Base-by-base conservation (phyloP, 2,329 filamentous ascomycete genomes). In the Cladosporium oxysporum region DNA sequence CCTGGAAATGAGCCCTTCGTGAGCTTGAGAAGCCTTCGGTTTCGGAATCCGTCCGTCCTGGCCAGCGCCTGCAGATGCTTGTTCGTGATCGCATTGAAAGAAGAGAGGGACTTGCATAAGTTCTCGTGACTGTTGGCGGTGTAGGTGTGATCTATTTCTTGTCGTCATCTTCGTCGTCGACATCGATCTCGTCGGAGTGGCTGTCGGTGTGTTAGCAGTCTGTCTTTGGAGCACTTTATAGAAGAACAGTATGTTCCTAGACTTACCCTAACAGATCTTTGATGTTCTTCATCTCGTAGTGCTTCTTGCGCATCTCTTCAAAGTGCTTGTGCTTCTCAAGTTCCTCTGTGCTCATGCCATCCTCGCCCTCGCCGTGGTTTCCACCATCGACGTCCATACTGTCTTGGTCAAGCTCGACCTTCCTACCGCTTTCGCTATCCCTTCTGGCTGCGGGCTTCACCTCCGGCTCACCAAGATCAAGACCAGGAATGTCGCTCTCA, bases 211-310 rank as follows among this genome's bases (percentile, higher is more conserved):
- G 33, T 50, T 53, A 52, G 44, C 18, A 5, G 21, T 31, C 1
- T 29, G 14, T 28, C n/a, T 23, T 26, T 12, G 33, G 23, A 10
- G 12, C 23, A 8, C 16, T 4, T 23, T 4, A 6, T 8, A 33
- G 11, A 16, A 16, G 5, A 26, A 3, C 33, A 35, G 3, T 11
- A 35, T 16, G 3, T 61, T 5, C 12, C 11, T 44, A 47, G 23
- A 80, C 83, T 70, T 78, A 90, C 88, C 92, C 93, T 70, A 99
- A 86, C 62, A 98, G 81, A 74, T 89, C 87, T 74, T 95, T 96
- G 66, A 97, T 93, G 75, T 95, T 91, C 81, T 88, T 92, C 95
- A 99, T 99, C 84, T 99, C 95, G 80, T 99, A 99, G 80, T 99
- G 95, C 83, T 89, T 94, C 88, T 95, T 97, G 75, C 95, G 87